Base-by-base conservation (phyloP, 192 early-diverging fungal genomes). In the Pilobolus umbonatus region DNA sequence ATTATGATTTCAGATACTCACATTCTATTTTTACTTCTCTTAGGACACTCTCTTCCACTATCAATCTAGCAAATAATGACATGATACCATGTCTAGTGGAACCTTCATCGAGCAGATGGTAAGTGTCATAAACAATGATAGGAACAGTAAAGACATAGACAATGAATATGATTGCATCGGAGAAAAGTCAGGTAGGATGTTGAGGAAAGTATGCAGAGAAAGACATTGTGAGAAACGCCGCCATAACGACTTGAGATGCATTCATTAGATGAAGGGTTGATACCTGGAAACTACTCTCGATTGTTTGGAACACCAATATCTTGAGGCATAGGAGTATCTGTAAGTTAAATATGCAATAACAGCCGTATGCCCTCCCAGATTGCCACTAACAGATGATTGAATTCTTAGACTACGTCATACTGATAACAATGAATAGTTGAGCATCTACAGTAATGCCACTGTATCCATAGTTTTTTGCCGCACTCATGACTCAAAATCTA, bases 251-350 rank as follows among this genome's bases (percentile, higher is more conserved):
- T 29, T 50, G 28, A 50, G 1, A 50, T 29, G 8, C 24, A 50
- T 50, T 29, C 24, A 50, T 28, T 29, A 50, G 28, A 50, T 50
- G 28, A 50, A 50, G 25, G 48, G 48, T 5, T 29, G 29, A 50
- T 50, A 50, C 26, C 48, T 29, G 21, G 48, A 50, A 50, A 29
- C 24, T 29, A 5, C 21, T 50, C 9, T 50, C 28, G 48, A 50
- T 50, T 50, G 48, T 50, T 29, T 50, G 25, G 48, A 50, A 4
- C 48, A 29, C 28, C 48, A 50, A 50, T 11, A 29, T 29, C 48
- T 50, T 50, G 48, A 50, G 24, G 25, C 25, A 50, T 50, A 50
- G 1, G 48, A 50, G 48, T 50, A 50, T 50, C 26, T 50, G 48
- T 50, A 50, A 4, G 48, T 50, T 50, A 50, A 12, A 50, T 50